phyloP scores from a whole-genome alignment of 2,329 filamentous ascomycete species.

The Exophiala aquamarina region DNA sequence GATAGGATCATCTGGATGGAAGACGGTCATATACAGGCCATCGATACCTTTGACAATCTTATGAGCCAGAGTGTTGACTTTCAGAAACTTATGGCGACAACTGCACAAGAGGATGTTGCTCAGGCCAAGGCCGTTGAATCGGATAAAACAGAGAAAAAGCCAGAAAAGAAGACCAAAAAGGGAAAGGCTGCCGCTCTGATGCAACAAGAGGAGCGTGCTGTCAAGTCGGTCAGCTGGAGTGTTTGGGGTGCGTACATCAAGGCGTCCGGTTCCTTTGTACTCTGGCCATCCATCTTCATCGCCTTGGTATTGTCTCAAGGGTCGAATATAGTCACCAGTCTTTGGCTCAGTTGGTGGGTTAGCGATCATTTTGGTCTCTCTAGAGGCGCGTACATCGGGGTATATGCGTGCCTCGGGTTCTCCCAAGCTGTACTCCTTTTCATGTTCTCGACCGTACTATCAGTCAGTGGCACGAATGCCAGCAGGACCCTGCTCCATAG shows the following conservation, averaged over 20 bases:
- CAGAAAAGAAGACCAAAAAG: constrained; percentile 44
- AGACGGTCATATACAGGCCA: constrained; percentile 74
- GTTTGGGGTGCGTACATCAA: constrained; percentile 77
- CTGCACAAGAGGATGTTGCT: constrained; percentile 61
- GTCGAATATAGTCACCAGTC: constrained; percentile 79
- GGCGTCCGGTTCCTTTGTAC: constrained; percentile 70
- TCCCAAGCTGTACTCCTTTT: constrained; percentile 75
- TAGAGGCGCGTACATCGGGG: constrained; percentile 68
- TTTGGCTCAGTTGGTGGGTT: constrained; percentile 96
- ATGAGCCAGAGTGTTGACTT: constrained; percentile 79
- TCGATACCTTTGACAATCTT: constrained; percentile 87
- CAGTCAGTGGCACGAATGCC: constrained; percentile 75
- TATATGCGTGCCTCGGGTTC: constrained; percentile 70
- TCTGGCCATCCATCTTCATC: constrained; percentile 63
- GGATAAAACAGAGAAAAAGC: constrained; percentile 51
- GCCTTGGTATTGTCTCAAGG: constrained; percentile 73
- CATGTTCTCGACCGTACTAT: constrained; percentile 73
- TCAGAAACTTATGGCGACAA: constrained; percentile 77
- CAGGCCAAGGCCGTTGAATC: constrained; percentile 46
- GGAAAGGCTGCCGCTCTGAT: constrained; percentile 47
- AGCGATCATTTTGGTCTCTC: constrained; percentile 70
- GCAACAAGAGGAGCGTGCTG: constrained; percentile 59
- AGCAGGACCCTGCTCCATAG: constrained; percentile 78
- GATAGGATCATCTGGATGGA: constrained; percentile 95
- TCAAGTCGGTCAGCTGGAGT: constrained; percentile 73